Percentiles rank a stretch among this genome's conserved stretches.
Evolutionary conservation across 23 red algal species (phyloP).

Genomic region (Agarophyton chilense): DNA sequence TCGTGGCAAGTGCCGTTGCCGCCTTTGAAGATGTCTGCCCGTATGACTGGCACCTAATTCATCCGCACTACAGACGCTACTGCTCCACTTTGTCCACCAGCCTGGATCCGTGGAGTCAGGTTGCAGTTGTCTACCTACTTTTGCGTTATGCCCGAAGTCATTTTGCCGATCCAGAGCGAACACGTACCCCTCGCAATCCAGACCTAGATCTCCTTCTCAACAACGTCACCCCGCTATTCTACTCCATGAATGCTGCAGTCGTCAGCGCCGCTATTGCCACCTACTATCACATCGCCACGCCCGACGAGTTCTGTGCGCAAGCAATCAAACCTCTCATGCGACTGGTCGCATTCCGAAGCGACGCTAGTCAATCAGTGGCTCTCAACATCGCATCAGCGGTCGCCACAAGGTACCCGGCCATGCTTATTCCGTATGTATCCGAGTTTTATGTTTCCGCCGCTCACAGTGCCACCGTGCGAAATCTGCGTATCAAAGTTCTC

Average conservation of each 20-base stretch:
- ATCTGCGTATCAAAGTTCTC: slow-evolving; percentile 41
- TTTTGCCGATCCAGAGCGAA: slow-evolving; percentile 39
- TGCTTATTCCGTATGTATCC: slow-evolving; percentile 63
- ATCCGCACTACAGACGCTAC: slow-evolving; percentile 71
- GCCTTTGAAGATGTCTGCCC: slow-evolving; percentile 72
- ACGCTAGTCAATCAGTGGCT: slow-evolving; percentile 49
- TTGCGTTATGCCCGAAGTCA: slow-evolving; percentile 78
- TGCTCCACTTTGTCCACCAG: slow-evolving; percentile 41
- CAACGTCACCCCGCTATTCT: slow-evolving; percentile 55
- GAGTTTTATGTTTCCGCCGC: slow-evolving; percentile 71
- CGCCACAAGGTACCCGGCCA: slow-evolving; percentile 23
- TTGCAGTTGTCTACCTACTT: slow-evolving; percentile 39
- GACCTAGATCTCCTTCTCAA: slow-evolving; percentile 64
- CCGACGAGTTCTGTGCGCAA: slow-evolving; percentile 27
- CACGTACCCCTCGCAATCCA: background rate
- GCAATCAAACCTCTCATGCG: slow-evolving; percentile 76
- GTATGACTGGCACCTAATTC: slow-evolving; percentile 62
- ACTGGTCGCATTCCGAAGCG: slow-evolving; percentile 32
- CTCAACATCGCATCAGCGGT: slow-evolving; percentile 55
- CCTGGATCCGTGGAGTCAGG: slow-evolving; percentile 80
- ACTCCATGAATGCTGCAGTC: slow-evolving; percentile 42
- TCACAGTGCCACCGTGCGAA: slow-evolving; percentile 39
- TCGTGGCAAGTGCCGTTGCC: slow-evolving; percentile 70
- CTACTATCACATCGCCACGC: slow-evolving; percentile 51
- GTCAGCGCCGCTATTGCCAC: slow-evolving; percentile 62